Percentiles rank a stretch among this genome's conserved stretches.
Conservation (phyloP, 2,329 filamentous ascomycete species). For the Ilyonectria mors-panacis region DNA sequence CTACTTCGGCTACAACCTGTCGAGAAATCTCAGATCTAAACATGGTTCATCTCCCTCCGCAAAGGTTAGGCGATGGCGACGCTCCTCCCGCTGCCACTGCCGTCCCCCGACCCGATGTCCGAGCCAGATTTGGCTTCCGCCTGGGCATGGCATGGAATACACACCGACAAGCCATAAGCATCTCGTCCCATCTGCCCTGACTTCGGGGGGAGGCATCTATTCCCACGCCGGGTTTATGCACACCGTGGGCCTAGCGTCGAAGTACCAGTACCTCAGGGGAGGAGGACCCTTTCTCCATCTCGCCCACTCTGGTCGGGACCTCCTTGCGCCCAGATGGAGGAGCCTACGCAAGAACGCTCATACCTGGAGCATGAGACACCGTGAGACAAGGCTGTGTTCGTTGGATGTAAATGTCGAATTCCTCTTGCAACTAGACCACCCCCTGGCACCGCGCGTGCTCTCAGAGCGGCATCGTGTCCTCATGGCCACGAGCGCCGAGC, state of each 20-base stretch:
- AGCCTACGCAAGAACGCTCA: slow-evolving; percentile 4
- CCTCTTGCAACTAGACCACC: slow-evolving; percentile 1
- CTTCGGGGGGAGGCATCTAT: slow-evolving; percentile 7
- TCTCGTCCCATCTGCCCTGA: slow-evolving; percentile 23
- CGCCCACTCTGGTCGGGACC: slow-evolving; percentile 3
- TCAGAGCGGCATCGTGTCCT: slow-evolving; percentile 23
- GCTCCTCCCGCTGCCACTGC: not conserved
- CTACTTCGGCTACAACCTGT: not conserved
- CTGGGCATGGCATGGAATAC: not conserved
- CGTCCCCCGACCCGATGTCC: not conserved
- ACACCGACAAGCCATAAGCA: not conserved
- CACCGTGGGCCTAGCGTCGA: slow-evolving; percentile 3
- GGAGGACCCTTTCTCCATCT: not conserved
- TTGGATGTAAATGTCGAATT: slow-evolving; percentile 26
- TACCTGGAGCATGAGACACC: slow-evolving; percentile 23
- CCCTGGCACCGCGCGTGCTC: not conserved
- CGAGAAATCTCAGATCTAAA: slow-evolving; percentile 8
- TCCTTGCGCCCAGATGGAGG: slow-evolving; percentile 13
- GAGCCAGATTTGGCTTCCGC: not conserved
- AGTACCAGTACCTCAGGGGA: slow-evolving; percentile 17
- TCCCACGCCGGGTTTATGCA: slow-evolving; percentile 12
- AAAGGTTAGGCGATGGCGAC: not conserved
- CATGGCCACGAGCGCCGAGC: not conserved
- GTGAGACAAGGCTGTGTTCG: slow-evolving; percentile 27
- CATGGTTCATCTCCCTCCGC: slow-evolving; percentile 6